Evolutionary conservation across 2,329 filamentous ascomycete species (phyloP), one percentile per base, ranked within the genome.

Genomic region (Colletotrichum limetticola): DNA sequence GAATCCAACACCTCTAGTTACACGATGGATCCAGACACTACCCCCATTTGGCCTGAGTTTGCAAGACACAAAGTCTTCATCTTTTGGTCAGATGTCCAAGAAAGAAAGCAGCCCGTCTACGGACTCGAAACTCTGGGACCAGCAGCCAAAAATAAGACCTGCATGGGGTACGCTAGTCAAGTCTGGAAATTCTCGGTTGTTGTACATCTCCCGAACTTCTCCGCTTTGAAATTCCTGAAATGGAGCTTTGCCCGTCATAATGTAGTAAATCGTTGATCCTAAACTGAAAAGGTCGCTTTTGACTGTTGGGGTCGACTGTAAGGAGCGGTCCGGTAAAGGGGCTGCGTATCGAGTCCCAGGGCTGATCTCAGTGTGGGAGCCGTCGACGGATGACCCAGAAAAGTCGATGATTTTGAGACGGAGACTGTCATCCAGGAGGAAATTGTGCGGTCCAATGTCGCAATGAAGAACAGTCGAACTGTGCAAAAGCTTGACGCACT

Each of bases 341-440:
- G 26, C 53, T 30, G 26, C 35, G 16, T 66, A 66, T 32, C 56
- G 64, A 53, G 28, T 52, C 37, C 64, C 56, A 26, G 64, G 64
- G 19, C 26, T 53, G 42, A 60, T 66, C 28, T 59, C 26, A 26
- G 64, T 60, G 42, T 12, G 12, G 35, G 56, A 66, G n/a, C 55
- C 55, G 6, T 66, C 42, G 11, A 56, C 11, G 35, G 53, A 59
- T 30, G 61, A 70, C 1, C 61, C 55, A 14, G 53, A 64, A 19
- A 70, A 70, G 55, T 70, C 55, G 42, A 63, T 65, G 61, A 70
- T 70, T 58, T 60, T 70, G 19, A 70, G 59, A 35, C 46, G n/a
- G 7, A 58, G 59, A 30, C 42, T 8, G 6, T 52, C 30, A 26
- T 70, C 67, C 12, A 70, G 16, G 11, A 70, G 67, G 30, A 70